Conservation (phyloP, 2,329 filamentous ascomycete genomes). For the Acarospora socialis region DNA sequence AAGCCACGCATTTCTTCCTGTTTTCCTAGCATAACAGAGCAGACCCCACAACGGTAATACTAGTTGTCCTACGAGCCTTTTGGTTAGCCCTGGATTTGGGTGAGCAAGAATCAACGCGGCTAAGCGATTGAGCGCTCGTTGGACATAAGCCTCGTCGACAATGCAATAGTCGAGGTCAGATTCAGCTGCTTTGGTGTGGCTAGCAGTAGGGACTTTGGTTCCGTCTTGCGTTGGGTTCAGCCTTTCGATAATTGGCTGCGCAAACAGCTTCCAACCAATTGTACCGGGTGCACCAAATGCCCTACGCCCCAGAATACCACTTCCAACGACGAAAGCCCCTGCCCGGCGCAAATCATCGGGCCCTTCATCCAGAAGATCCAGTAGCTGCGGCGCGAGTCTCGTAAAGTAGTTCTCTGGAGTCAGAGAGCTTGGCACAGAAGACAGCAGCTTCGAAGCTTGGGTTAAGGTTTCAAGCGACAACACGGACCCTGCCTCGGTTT, state of each 20-base stretch:
- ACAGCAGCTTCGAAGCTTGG: conserved; percentile 28
- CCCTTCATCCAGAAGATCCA: conserved; percentile 26
- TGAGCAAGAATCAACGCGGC: conserved; percentile 25
- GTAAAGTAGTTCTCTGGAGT: conserved; percentile 24
- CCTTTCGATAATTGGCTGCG: conserved; percentile 26
- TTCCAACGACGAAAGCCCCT: conserved; percentile 29
- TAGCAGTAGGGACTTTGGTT: too few relatives aligned
- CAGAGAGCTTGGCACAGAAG: conserved; percentile 27
- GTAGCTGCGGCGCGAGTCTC: conserved; percentile 26
- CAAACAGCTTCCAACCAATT: conserved; percentile 28
- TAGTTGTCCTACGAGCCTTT: conserved; percentile 26
- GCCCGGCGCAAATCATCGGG: conserved; percentile 27
- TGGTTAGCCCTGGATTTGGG: conserved; percentile 29
- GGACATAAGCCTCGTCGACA: conserved; percentile 2
- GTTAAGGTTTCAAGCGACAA: conserved; percentile 31
- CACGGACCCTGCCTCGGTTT: conserved; percentile 24
- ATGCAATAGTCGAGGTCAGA: conserved; percentile 20
- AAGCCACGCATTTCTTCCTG: conserved; percentile 17
- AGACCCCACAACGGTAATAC: conserved; percentile 30
- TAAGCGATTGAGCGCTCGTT: conserved; percentile 23
- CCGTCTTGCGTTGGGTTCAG: conserved; percentile 18
- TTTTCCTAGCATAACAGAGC: conserved; percentile 23
- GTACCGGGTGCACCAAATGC: conserved; percentile 25
- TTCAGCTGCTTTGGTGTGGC: too few relatives aligned
- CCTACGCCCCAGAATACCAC: conserved; percentile 28